Percentiles rank a stretch among this genome's conserved stretches.
These are phyloP conservation scores for Dothideomycetidae sp. DNA, from an alignment of 2,329 filamentous ascomycete genomes.

Conservation along the genomic window DNA sequence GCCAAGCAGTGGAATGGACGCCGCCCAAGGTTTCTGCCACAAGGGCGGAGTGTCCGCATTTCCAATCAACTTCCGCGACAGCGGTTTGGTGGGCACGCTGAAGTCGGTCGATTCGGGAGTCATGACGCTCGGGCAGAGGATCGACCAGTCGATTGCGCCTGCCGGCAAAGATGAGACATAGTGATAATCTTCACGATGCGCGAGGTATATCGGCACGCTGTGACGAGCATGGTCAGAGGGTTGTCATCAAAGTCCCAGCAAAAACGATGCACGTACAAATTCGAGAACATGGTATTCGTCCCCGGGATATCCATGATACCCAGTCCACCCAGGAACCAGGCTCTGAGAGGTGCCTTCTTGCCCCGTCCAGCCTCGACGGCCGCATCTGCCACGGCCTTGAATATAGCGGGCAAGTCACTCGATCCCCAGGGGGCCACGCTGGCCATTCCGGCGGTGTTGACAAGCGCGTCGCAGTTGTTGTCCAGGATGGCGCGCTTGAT, in stretches of 20 bases:
- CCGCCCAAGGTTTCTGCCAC: constrained; percentile 24
- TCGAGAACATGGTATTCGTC: constrained; percentile 20
- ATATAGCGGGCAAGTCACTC: constrained; percentile 25
- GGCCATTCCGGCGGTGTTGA: constrained; percentile 28
- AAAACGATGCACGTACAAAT: constrained; percentile 21
- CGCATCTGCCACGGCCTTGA: constrained; percentile 23
- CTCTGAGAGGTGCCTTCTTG: constrained; percentile 23
- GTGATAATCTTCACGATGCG: constrained; percentile 22
- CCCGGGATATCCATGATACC: constrained; percentile 26
- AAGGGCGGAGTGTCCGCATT: constrained; percentile 20
- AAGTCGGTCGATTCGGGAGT: constrained; percentile 20
- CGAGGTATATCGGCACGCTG: constrained; percentile 24
- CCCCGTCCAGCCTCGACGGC: constrained; percentile 23
- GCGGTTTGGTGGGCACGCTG: constrained; percentile 18
- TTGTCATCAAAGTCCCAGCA: too few species aligned
- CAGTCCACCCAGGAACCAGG: constrained; percentile 27
- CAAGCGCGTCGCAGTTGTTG: constrained; percentile 26
- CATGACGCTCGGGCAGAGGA: constrained; percentile 27
- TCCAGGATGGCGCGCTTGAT: constrained; percentile 26
- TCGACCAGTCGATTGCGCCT: constrained; percentile 25
- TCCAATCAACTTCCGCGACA: constrained; percentile 17
- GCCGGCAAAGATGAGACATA: constrained; percentile 20
- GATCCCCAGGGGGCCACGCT: constrained; percentile 26
- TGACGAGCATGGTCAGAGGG: too few species aligned
- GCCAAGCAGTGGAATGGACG: constrained; percentile 23